phyloP scores from a whole-genome alignment of 345 rosid species.

The Camelina laxa region DNA sequence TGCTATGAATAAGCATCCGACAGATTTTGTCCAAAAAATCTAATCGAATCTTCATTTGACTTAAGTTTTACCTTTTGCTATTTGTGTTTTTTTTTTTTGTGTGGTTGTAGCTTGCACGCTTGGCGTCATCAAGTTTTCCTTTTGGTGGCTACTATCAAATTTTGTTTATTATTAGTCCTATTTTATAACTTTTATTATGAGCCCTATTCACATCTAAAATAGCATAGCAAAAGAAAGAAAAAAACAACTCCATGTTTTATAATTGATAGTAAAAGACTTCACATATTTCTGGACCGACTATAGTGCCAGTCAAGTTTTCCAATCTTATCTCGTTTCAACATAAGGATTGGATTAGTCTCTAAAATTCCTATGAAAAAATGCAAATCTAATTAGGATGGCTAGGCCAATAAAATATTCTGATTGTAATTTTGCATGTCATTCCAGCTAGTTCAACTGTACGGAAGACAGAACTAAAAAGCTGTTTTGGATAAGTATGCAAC shows the following conservation, averaged over 20 bases:
- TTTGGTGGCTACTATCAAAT: background rate
- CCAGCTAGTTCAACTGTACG: slow-evolving; percentile 40
- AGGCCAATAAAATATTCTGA: background rate
- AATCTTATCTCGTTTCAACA: background rate
- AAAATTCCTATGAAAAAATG: background rate
- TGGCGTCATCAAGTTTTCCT: slow-evolving; percentile 17
- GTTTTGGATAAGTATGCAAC: slow-evolving; percentile 40
- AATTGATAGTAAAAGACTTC: background rate
- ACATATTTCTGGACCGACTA: background rate
- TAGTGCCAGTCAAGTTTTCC: background rate
- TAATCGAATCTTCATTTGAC: slow-evolving; percentile 25
- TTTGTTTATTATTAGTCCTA: background rate
- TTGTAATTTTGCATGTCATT: slow-evolving; percentile 27
- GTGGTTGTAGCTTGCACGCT: slow-evolving; percentile 25
- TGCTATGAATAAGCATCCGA: slow-evolving; percentile 6
- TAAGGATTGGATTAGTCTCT: background rate
- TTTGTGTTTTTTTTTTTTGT: background rate
- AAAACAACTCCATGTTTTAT: background rate
- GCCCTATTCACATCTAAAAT: background rate
- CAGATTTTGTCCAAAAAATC: slow-evolving; percentile 30
- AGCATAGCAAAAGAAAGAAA: background rate
- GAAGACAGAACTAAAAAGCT: slow-evolving; percentile 28
- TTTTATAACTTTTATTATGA: background rate
- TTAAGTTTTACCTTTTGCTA: background rate
- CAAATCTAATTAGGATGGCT: background rate